These are phyloP conservation scores for Apiospora kogelbergensis DNA, from an alignment of 2,329 filamentous ascomycete species.

Conservation along the genomic window DNA sequence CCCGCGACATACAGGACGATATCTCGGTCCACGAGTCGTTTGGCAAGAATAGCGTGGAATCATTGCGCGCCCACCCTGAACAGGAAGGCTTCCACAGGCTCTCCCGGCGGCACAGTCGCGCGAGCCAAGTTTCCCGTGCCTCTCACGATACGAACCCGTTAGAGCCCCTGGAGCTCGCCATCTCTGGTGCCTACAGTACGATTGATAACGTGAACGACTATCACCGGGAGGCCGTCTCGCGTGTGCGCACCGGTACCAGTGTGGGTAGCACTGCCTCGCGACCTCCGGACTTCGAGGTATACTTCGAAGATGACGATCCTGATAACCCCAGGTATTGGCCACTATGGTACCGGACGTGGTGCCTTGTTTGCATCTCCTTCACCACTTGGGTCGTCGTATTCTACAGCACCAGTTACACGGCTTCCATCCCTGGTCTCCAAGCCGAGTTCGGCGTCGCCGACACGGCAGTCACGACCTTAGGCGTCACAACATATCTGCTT, in stretches of 20 bases:
- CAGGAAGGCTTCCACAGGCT: not conserved
- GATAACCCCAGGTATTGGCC: slow-evolving; percentile 71
- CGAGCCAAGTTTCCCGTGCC: slow-evolving; percentile 16
- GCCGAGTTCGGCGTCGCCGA: slow-evolving; percentile 60
- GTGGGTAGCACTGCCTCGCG: slow-evolving; percentile 43
- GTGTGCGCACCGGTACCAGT: slow-evolving; percentile 42
- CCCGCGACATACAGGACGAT: not conserved
- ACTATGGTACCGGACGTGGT: slow-evolving; percentile 45
- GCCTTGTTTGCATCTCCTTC: slow-evolving; percentile 45
- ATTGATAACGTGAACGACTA: slow-evolving; percentile 34
- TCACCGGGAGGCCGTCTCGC: slow-evolving; percentile 44
- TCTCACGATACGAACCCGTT: slow-evolving; percentile 27
- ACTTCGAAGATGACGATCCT: slow-evolving; percentile 64
- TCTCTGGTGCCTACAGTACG: slow-evolving; percentile 20
- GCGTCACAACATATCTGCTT: slow-evolving; percentile 75
- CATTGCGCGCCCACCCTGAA: not conserved
- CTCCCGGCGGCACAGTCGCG: not conserved
- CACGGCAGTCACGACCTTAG: slow-evolving; percentile 66
- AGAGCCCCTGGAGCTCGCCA: slow-evolving; percentile 25
- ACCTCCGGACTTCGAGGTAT: slow-evolving; percentile 67
- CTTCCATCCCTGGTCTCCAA: slow-evolving; percentile 67
- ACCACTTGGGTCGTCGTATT: slow-evolving; percentile 58
- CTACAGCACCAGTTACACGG: slow-evolving; percentile 79
- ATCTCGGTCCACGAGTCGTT: not conserved
- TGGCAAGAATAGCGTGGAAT: not conserved